Evolutionary conservation across 179 eudicot species (phyloP).

Genomic region (Vitellaria paradoxa): DNA sequence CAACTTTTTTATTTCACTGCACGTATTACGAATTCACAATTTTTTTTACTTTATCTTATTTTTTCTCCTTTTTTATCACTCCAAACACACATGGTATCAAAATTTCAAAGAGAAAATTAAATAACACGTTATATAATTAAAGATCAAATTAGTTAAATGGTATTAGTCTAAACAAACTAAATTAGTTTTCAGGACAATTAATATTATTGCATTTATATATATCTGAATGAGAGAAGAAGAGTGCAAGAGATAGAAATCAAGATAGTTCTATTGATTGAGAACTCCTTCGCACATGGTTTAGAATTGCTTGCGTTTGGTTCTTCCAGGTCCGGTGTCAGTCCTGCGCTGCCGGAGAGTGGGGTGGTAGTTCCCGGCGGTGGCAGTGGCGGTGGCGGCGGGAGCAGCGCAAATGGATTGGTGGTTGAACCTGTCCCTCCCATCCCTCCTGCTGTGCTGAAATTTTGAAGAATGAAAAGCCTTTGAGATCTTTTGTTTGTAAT

Average conservation of each 20-base stretch:
- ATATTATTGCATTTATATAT: too few relatives aligned
- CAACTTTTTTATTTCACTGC: too few relatives aligned
- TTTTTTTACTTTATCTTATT: too few relatives aligned
- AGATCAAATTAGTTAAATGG: too few relatives aligned
- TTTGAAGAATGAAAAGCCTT: not conserved
- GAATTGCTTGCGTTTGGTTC: not conserved
- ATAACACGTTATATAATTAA: too few relatives aligned
- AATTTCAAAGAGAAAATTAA: too few relatives aligned
- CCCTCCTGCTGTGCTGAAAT: constrained; percentile 7
- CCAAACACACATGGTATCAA: too few relatives aligned
- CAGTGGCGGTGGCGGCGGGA: not conserved
- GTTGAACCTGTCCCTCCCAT: not conserved
- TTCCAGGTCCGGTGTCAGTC: not conserved
- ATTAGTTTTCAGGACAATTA: too few relatives aligned
- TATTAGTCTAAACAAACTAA: too few relatives aligned
- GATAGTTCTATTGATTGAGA: not conserved
- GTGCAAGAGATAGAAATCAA: not conserved
- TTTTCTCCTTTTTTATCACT: too few relatives aligned
- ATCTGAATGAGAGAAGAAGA: not conserved
- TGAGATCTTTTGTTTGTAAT: not conserved
- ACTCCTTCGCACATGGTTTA: not conserved
- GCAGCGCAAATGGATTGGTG: not conserved
- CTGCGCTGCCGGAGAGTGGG: not conserved
- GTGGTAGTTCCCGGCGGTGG: not conserved
- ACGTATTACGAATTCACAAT: too few relatives aligned